These are phyloP conservation scores for Colletotrichum destructivum DNA, from an alignment of 2,329 filamentous ascomycete species.

Conservation along the genomic window DNA sequence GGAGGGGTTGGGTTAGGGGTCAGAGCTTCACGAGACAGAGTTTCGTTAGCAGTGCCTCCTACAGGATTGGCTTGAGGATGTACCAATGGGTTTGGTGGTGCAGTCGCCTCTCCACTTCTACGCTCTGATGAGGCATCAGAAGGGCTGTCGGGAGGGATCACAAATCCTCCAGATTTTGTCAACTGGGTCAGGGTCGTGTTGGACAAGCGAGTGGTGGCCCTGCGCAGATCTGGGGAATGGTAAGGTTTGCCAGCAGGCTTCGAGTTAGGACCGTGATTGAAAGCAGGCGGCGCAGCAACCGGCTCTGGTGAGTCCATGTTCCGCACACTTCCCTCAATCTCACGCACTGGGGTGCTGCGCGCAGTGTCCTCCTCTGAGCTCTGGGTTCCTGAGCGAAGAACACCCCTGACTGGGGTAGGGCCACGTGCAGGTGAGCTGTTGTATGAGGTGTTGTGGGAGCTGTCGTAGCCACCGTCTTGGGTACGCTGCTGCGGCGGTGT, in stretches of 20 bases:
- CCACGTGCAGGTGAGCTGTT: slow-evolving; percentile 53
- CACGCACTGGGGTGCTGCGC: slow-evolving; percentile 60
- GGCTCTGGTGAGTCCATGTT: slow-evolving; percentile 79
- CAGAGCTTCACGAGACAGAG: slow-evolving; percentile 69
- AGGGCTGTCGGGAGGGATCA: slow-evolving; percentile 56
- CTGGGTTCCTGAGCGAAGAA: slow-evolving; percentile 50
- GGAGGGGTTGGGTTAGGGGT: slow-evolving; percentile 54
- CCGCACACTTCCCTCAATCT: slow-evolving; percentile 66
- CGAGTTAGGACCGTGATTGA: slow-evolving; percentile 81
- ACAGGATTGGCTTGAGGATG: slow-evolving; percentile 65
- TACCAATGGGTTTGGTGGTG: slow-evolving; percentile 56
- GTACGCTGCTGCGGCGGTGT: slow-evolving; percentile 44
- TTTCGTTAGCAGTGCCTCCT: slow-evolving; percentile 69
- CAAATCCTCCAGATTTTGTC: slow-evolving; percentile 75
- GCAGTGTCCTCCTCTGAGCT: slow-evolving; percentile 69
- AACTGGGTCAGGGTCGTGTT: slow-evolving; percentile 85
- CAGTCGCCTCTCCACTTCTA: slow-evolving; percentile 52
- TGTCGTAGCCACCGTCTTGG: slow-evolving; percentile 46
- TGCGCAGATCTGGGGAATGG: slow-evolving; percentile 82
- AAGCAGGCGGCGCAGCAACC: slow-evolving; percentile 83
- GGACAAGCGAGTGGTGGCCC: slow-evolving; percentile 88
- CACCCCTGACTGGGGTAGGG: slow-evolving; percentile 56
- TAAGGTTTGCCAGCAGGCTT: slow-evolving; percentile 79
- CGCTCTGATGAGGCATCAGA: slow-evolving; percentile 50
- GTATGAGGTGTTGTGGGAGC: slow-evolving; percentile 49